These are phyloP conservation scores for Colletotrichum caudatum DNA, from an alignment of 2,329 filamentous ascomycete species.

Conservation along the genomic window DNA sequence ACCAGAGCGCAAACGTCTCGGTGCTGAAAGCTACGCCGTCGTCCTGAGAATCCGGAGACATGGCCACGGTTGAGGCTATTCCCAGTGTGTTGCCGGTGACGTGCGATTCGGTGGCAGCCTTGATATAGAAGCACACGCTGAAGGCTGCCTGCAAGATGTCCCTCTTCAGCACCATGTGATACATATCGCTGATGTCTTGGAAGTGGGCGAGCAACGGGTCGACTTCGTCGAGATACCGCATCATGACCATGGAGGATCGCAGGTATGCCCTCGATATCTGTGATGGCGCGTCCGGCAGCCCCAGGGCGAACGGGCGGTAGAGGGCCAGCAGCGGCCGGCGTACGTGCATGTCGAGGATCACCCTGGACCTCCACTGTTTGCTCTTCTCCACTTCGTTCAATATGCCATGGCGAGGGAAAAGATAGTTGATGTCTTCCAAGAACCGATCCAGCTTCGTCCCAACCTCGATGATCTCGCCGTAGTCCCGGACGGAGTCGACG, in stretches of 20 bases:
- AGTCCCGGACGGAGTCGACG: conserved; percentile 65
- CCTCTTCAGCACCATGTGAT: conserved; percentile 64
- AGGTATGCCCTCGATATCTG: conserved; percentile 66
- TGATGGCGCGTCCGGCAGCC: conserved; percentile 61
- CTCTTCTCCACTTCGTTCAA: conserved; percentile 59
- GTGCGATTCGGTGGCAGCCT: conserved; percentile 46
- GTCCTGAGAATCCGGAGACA: conserved; percentile 52
- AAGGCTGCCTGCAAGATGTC: conserved; percentile 68
- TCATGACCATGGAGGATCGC: conserved; percentile 66
- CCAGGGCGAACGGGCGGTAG: conserved; percentile 67
- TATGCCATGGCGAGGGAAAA: conserved; percentile 61
- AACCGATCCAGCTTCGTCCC: conserved; percentile 65
- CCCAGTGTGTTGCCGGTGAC: conserved; percentile 35
- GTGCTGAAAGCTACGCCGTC: conserved; percentile 51
- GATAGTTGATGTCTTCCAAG: conserved; percentile 66
- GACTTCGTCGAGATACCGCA: conserved; percentile 67
- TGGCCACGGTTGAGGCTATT: conserved; percentile 44
- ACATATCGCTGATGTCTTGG: conserved; percentile 63
- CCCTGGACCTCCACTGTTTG: conserved; percentile 64
- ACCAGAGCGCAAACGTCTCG: conserved; percentile 57
- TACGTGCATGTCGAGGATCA: conserved; percentile 66
- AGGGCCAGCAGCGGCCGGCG: conserved; percentile 64
- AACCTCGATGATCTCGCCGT: conserved; percentile 64
- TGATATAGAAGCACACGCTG: conserved; percentile 68
- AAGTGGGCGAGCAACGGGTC: conserved; percentile 62